Base-by-base conservation (phyloP, 164 flowering plant genomes). In the Nymphaea thermarum region DNA sequence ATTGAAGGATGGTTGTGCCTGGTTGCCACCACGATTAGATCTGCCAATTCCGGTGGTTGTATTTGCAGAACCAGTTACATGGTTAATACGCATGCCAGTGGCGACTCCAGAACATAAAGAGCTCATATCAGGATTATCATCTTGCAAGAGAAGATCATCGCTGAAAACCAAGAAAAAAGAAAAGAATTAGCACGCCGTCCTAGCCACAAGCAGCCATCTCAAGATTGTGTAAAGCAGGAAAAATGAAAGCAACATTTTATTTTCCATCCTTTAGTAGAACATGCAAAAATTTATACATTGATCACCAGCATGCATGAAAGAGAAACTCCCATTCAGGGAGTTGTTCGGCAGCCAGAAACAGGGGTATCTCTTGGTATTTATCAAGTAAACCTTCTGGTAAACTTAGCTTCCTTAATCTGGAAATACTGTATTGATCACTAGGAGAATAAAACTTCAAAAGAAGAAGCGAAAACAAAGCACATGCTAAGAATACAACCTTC, bases 141-240 rank as follows among this genome's bases (percentile, higher is more conserved):
- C 99, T 84, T 95, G 84, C 78, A 95, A 76, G 64, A 95, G 96
- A 53, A 83, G 90, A 66, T 90, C 99, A 72, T 95, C 99, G 64
- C 99, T 95, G 85, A 12, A 74, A 10, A 68, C 25, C 67, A 70
- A 68, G 12, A 42, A 43, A 4, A 36, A 36, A 42, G 43, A 64
- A 64, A 43, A 64, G 41, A 18, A 64, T 41, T 36, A 64, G 44
- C 18, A 17, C 5, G 7, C 7, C n/a, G 16, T 36, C 66, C 16
- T 64, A 12, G 41, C 43, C 11, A 62, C 44, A 15, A 8, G 44
- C 43, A 2, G 66, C 25, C 43, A 41, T 41, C 12, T 43, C 12
- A 6, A 15, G 44, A 64, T 41, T 8, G 41, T n/a, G 42, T 41
- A 5, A 6, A 64, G 12, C 25, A 12, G 8, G 18, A 2, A 18